Evolutionary conservation across 495 filamentous ascomycete species (phyloP), one percentile per base, ranked within the genome.

Genomic region (Neurospora intermedia): DNA sequence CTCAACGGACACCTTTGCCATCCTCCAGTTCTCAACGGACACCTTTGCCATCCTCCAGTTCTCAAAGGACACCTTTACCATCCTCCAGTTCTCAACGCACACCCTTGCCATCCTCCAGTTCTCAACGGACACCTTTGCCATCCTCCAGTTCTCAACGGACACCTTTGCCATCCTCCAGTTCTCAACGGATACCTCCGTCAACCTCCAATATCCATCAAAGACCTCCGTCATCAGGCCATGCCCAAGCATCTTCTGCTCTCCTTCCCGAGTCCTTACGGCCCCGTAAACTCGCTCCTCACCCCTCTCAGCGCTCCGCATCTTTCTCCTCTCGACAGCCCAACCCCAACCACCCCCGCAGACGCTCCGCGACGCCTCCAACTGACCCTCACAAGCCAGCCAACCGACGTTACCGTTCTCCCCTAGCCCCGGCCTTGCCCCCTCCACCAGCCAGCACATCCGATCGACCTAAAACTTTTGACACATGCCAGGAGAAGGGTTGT

Each of bases 401-500:
- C 20, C n/a, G n/a, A 48, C 45, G 43, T 1, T 45, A 45, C n/a
- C 45, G 45, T 4, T 48, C 45, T 20, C 45, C 45, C 45, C 18
- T n/a, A 10, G 0, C 0, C 8, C 10, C 45, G 8, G 45, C 45
- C 9, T 20, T n/a, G 20, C 9, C 8, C n/a, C 18, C n/a, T 48
- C 45, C 8, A 3, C n/a, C 45, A 11, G 20, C n/a, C 4, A 48
- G 18, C n/a, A 1, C n/a, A 7, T 5, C 45, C 45, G 10, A 20
- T 20, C 11, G 3, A 2, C 9, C n/a, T 8, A 7, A 7, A 11
- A 0, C 0, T 5, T 0, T 20, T 0, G n/a, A 5, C 0, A 48
- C 9, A 3, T 48, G 45, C 20, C 0, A 8, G 9, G 45, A 20
- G 4, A 10, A 20, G 9, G 45, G 45, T 8, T 48, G 45, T 48